phyloP scores from a whole-genome alignment of 352 stramenopile genomes.

The Globisporangium spinosum region DNA sequence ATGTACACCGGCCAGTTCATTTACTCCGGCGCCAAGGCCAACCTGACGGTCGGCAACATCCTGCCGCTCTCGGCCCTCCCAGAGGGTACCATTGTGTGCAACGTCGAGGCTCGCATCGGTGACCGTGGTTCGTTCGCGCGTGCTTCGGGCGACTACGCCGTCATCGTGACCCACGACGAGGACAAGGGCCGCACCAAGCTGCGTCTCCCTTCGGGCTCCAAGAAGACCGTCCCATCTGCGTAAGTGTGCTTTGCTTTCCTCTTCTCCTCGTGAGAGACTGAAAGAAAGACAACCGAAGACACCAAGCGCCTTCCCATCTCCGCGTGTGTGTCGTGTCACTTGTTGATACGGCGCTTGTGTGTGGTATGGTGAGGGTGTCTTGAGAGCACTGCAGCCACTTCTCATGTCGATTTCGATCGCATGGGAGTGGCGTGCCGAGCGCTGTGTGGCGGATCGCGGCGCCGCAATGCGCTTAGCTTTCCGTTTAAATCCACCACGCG shows the following conservation, averaged over 20 bases:
- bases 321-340: background rate
- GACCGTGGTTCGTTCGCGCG: conserved; percentile 96
- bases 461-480: conserved; percentile 18
- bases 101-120: conserved; percentile 94
- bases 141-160: conserved; percentile 97
- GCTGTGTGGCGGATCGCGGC: conserved; percentile 13
- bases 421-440: conserved; percentile 6
- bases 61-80: conserved; percentile 93
- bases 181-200: conserved; percentile 97
- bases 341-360: background rate
- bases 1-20: conserved; percentile 99
- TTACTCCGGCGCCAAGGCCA: conserved; percentile 97
- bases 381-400: conserved; percentile 19
- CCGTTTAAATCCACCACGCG: background rate
- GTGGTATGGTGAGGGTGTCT: conserved; percentile 3
- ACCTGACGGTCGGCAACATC: conserved; percentile 96
- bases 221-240: conserved; percentile 94
- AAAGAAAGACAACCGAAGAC: conserved; percentile 6
- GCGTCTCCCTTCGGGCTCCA: conserved; percentile 94
- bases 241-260: conserved; percentile 61
- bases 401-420: conserved; percentile 13
- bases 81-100: conserved; percentile 99
- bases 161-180: conserved; percentile 98
- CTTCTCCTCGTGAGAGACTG: background rate
- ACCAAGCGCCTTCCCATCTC: conserved; percentile 4